Evolutionary conservation across 495 filamentous ascomycete genomes (phyloP).

Genomic region (Elaphomyces granulatus): DNA sequence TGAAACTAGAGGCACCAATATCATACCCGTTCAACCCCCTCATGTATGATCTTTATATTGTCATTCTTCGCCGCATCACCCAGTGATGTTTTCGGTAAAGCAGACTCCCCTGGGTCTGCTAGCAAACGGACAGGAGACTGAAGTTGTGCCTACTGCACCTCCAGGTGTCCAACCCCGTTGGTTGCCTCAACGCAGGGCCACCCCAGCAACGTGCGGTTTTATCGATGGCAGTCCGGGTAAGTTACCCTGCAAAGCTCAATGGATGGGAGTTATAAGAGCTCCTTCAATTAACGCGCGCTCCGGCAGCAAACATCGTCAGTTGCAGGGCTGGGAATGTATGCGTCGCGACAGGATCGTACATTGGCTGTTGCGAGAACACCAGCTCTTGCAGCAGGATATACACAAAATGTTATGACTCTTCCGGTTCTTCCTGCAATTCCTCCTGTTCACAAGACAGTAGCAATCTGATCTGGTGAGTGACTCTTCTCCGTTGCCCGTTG

Average conservation of each 20-base stretch:
- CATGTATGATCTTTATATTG: too few species aligned
- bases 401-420: background rate
- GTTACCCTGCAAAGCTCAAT: too few species aligned
- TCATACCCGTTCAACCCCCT: too few species aligned
- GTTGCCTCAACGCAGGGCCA: background rate
- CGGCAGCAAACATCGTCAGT: background rate
- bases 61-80: too few species aligned
- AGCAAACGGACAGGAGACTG: background rate
- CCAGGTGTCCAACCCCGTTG: background rate
- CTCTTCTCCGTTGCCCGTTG: too few species aligned
- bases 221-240: background rate
- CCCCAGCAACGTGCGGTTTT: background rate
- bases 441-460: background rate
- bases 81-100: too few species aligned
- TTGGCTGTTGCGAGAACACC: background rate
- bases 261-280: too few species aligned
- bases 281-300: background rate
- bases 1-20: too few species aligned
- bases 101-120: too few species aligned
- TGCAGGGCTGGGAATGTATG: background rate
- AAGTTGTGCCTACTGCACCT: background rate
- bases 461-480: background rate
- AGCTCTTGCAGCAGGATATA: background rate
- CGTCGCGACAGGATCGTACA: background rate
- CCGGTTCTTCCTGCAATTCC: background rate